Percentiles rank a stretch among this genome's conserved stretches.
Conservation (phyloP, 208 protist species). For the Phytomonas serpens region DNA sequence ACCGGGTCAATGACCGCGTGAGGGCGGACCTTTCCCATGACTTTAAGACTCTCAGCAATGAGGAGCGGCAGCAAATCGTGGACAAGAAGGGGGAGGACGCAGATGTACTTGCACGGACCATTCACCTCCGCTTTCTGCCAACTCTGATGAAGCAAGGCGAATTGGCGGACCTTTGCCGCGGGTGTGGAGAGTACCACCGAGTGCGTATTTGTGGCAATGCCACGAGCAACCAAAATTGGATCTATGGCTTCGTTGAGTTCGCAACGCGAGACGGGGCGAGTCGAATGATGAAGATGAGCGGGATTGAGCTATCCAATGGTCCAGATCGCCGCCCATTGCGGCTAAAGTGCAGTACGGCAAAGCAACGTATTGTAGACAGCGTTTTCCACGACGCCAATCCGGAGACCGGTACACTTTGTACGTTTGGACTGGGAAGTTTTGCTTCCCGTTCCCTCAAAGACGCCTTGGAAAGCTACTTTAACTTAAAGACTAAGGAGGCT, state of each 20-base stretch:
- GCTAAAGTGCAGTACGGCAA: slow-evolving; percentile 46
- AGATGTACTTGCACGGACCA: slow-evolving; percentile 49
- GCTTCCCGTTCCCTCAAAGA: slow-evolving; percentile 50
- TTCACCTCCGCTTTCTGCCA: slow-evolving; percentile 62
- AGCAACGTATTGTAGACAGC: slow-evolving; percentile 60
- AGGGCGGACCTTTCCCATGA: slow-evolving; percentile 29
- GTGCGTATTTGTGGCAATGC: slow-evolving; percentile 62
- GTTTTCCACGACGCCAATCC: slow-evolving; percentile 60
- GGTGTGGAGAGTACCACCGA: slow-evolving; percentile 54
- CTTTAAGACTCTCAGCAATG: slow-evolving; percentile 61
- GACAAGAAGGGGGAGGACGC: slow-evolving; percentile 31
- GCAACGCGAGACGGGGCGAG: slow-evolving; percentile 25
- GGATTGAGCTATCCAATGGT: slow-evolving; percentile 48
- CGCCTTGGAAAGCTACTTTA: slow-evolving; percentile 60
- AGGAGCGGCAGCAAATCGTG: slow-evolving; percentile 34
- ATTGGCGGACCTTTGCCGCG: slow-evolving; percentile 39
- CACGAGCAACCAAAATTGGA: slow-evolving; percentile 46
- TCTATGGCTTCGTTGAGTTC: slow-evolving; percentile 74
- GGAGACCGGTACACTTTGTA: slow-evolving; percentile 29
- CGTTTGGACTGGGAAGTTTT: slow-evolving; percentile 57
- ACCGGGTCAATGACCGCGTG: not conserved
- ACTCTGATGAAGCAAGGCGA: slow-evolving; percentile 50
- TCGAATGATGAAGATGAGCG: slow-evolving; percentile 36
- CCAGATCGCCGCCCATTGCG: slow-evolving; percentile 35
- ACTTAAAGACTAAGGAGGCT: slow-evolving; percentile 56